phyloP scores from a whole-genome alignment of 2,329 filamentous ascomycete genomes.

The Trichoderma semiorbis region DNA sequence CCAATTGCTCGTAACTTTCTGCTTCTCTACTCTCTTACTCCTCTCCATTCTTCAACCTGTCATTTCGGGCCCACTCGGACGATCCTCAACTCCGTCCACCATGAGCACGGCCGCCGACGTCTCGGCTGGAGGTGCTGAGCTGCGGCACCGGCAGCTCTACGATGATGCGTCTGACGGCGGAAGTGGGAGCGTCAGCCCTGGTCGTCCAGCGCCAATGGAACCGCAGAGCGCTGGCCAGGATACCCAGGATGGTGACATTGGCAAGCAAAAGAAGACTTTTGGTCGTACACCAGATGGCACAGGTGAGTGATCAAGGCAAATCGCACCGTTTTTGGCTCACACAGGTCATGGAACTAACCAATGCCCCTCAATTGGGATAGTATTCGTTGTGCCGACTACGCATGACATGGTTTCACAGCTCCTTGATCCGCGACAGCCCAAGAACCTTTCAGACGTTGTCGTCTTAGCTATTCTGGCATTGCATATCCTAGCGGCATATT shows the following conservation, averaged over 20 bases:
- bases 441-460: constrained; percentile 82
- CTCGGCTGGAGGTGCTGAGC: constrained; percentile 22
- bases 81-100: constrained; percentile 19
- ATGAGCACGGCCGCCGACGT: constrained; percentile 33
- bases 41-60: neutral
- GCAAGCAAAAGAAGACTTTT: constrained; percentile 67
- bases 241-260: neutral
- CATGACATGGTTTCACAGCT: constrained; percentile 99
- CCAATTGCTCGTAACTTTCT: neutral
- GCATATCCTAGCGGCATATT: constrained; percentile 71
- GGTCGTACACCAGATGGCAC: constrained; percentile 87
- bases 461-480: constrained; percentile 75
- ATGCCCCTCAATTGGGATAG: constrained; percentile 45
- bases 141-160: constrained; percentile 31
- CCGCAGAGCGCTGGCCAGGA: constrained; percentile 5
- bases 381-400: constrained; percentile 92
- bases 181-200: neutral
- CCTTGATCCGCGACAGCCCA: constrained; percentile 88
- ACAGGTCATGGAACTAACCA: constrained; percentile 18
- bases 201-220: constrained; percentile 2
- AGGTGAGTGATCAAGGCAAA: constrained; percentile 55
- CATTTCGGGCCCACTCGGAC: constrained; percentile 5
- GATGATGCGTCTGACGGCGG: constrained; percentile 5
- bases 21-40: neutral
- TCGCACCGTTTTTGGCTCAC: neutral